Evolutionary conservation across 2,329 filamentous ascomycete species (phyloP).

Genomic region (Graphilbum sp.): DNA sequence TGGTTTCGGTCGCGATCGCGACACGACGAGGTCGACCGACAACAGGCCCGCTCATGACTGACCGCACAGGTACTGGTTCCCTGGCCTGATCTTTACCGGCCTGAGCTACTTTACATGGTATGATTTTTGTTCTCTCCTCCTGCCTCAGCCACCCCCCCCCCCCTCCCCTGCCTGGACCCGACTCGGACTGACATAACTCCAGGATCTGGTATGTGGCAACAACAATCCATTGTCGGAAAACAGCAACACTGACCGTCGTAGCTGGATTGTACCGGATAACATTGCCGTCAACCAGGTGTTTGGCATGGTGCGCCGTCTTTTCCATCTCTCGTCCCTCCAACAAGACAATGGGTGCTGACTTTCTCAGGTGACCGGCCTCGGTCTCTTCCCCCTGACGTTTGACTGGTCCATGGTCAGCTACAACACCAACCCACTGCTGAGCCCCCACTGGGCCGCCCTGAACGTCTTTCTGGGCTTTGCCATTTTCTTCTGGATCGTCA

Average conservation of each 20-base stretch:
- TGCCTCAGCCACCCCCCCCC: too few relatives aligned
- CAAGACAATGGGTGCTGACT: too few relatives aligned
- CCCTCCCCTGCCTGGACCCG: too few relatives aligned
- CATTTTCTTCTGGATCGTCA: slow-evolving; percentile 29
- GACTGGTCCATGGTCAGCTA: slow-evolving; percentile 46
- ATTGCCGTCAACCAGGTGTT: slow-evolving; percentile 49
- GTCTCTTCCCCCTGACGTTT: slow-evolving; percentile 47
- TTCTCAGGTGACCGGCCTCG: slow-evolving; percentile 32
- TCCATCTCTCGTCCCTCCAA: background rate
- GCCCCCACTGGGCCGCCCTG: slow-evolving; percentile 26
- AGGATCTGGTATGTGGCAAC: slow-evolving; percentile 5
- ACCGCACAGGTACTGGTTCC: slow-evolving; percentile 33
- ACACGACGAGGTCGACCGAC: too few relatives aligned
- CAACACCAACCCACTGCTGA: slow-evolving; percentile 24
- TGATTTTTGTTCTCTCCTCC: too few relatives aligned
- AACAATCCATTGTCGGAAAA: too few relatives aligned
- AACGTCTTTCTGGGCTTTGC: slow-evolving; percentile 26
- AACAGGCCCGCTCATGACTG: too few relatives aligned
- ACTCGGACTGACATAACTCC: background rate
- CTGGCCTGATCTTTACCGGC: slow-evolving; percentile 45
- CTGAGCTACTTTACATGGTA: slow-evolving; percentile 43
- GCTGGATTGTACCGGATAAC: slow-evolving; percentile 45
- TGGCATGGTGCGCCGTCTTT: slow-evolving; percentile 27
- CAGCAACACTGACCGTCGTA: background rate
- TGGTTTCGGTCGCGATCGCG: too few relatives aligned